phyloP scores from a whole-genome alignment of 2,329 filamentous ascomycete species.

The Aspergillus sp. region DNA sequence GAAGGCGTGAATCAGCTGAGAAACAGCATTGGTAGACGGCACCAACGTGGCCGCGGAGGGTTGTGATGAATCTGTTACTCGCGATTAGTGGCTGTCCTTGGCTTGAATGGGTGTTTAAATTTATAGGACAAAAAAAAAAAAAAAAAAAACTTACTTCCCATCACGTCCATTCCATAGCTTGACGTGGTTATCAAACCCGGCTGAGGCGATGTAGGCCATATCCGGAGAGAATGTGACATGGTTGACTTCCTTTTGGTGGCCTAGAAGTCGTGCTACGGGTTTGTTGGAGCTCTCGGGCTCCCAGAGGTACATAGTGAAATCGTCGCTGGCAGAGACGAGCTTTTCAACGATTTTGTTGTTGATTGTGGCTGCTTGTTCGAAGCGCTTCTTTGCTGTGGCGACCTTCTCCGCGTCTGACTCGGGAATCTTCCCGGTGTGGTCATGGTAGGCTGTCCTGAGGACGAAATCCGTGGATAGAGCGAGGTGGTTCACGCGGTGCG shows the following conservation, averaged over 20 bases:
- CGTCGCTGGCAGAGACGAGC: slow-evolving; percentile 86
- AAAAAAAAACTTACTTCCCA: slow-evolving; percentile 48
- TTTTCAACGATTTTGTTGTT: slow-evolving; percentile 77
- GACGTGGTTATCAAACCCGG: slow-evolving; percentile 90
- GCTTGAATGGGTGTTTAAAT: not conserved
- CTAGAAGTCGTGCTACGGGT: slow-evolving; percentile 82
- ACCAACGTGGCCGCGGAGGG: slow-evolving; percentile 83
- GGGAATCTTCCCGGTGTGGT: slow-evolving; percentile 74
- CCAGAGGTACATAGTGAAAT: slow-evolving; percentile 97
- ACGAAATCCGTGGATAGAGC: slow-evolving; percentile 91
- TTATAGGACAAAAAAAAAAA: slow-evolving; percentile 13
- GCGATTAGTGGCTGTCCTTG: not conserved
- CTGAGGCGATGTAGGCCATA: slow-evolving; percentile 80
- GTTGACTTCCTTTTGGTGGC: slow-evolving; percentile 96
- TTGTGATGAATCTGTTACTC: slow-evolving; percentile 70
- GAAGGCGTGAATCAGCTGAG: slow-evolving; percentile 83
- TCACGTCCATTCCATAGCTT: slow-evolving; percentile 84
- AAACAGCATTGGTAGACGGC: slow-evolving; percentile 92
- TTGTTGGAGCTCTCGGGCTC: slow-evolving; percentile 76
- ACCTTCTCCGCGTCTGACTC: slow-evolving; percentile 68
- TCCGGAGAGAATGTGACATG: slow-evolving; percentile 94
- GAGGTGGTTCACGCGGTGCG: slow-evolving; percentile 94
- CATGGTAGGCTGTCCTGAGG: slow-evolving; percentile 79
- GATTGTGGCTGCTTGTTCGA: slow-evolving; percentile 78
- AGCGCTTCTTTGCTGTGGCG: slow-evolving; percentile 74